These are phyloP conservation scores for Cicer pinnatifidum DNA, from an alignment of 306 rosid species.

Conservation along the genomic window DNA sequence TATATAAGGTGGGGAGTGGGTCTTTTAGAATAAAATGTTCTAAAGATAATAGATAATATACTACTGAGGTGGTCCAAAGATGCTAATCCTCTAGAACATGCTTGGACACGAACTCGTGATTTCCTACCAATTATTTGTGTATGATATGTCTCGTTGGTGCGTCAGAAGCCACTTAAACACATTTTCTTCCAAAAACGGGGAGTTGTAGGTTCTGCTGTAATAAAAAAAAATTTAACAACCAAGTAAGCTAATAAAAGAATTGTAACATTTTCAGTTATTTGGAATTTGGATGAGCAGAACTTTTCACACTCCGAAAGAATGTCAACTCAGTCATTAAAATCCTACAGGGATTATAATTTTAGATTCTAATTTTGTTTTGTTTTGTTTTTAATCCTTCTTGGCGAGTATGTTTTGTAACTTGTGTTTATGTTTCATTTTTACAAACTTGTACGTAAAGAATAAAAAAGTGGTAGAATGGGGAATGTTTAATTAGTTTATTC, in stretches of 20 bases:
- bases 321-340: constrained; percentile 15
- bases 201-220: not conserved
- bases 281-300: constrained; percentile 10
- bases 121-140: not conserved
- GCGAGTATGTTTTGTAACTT: constrained; percentile 11
- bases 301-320: constrained; percentile 1
- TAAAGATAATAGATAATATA: not conserved
- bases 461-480: not conserved
- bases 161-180: not conserved
- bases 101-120: not conserved
- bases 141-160: not conserved
- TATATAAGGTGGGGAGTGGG: too few relatives aligned
- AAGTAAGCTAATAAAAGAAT: constrained; percentile 17
- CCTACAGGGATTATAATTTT: not conserved
- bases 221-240: constrained; percentile 2
- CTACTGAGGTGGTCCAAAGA: not conserved
- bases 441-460: not conserved
- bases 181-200: not conserved
- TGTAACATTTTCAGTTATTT: constrained; percentile 8
- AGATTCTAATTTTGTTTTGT: not conserved
- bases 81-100: constrained; percentile 1
- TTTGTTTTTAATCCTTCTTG: constrained; percentile 2
- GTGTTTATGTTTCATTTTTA: constrained; percentile 7
- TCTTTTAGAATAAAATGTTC: not conserved
- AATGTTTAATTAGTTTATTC: constrained; percentile 20